A percentile compares a stretch with the other conserved stretches of the same genome.
These are phyloP conservation scores for Microbotryum silenes-acaulis DNA, from an alignment of 1,284 basidiomycete genomes.

Conservation along the genomic window DNA sequence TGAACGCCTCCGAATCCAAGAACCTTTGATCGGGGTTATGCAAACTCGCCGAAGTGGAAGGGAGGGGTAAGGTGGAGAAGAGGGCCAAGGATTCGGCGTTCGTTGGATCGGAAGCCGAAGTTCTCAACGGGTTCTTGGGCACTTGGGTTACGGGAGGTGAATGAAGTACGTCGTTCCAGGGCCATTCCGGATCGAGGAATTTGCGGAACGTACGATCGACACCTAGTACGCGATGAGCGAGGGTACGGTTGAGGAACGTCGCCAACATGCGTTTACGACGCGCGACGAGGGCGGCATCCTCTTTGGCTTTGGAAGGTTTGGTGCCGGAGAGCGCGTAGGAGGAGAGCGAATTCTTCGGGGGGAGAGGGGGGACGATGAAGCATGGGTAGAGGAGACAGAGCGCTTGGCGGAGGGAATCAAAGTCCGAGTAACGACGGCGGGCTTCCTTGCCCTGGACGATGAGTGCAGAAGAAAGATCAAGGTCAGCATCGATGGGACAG, in stretches of 20 bases:
- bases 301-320: slow-evolving; percentile 67
- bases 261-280: slow-evolving; percentile 88
- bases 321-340: slow-evolving; percentile 97
- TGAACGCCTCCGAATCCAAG: slow-evolving; percentile 92
- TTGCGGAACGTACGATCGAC: slow-evolving; percentile 91
- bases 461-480: not conserved
- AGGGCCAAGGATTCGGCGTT: slow-evolving; percentile 64
- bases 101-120: slow-evolving; percentile 88
- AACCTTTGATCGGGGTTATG: slow-evolving; percentile 87
- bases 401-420: slow-evolving; percentile 80
- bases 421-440: slow-evolving; percentile 90
- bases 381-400: slow-evolving; percentile 88
- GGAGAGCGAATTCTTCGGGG: slow-evolving; percentile 88
- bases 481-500: not conserved
- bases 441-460: slow-evolving; percentile 63
- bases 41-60: slow-evolving; percentile 60
- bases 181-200: slow-evolving; percentile 89
- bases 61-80: slow-evolving; percentile 78
- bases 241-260: slow-evolving; percentile 84
- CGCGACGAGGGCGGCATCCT: slow-evolving; percentile 87
- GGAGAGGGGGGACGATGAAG: slow-evolving; percentile 93
- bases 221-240: slow-evolving; percentile 82
- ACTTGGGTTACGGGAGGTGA: slow-evolving; percentile 82
- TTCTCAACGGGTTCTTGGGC: slow-evolving; percentile 92
- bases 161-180: slow-evolving; percentile 89